Conservation (phyloP, 441 rosid genomes). For the Bruguiera hainesii region DNA sequence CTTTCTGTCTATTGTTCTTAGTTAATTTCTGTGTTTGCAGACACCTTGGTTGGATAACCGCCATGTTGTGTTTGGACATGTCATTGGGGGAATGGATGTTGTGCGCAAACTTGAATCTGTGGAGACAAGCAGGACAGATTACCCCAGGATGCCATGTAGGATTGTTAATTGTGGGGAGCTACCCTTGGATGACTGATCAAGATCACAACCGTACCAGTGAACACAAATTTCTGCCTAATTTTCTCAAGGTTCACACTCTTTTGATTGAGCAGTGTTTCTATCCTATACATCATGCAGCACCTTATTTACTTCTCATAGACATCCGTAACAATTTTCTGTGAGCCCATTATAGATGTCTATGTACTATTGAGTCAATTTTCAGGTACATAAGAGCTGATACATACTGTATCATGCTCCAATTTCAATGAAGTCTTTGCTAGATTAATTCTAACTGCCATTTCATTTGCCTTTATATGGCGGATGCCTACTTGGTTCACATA, state of each 20-base stretch:
- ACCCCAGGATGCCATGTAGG: constrained; percentile 67
- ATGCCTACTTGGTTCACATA: too few relatives aligned
- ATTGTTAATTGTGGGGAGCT: constrained; percentile 84
- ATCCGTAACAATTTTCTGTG: constrained; percentile 3
- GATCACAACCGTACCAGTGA: not conserved
- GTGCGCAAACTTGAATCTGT: constrained; percentile 77
- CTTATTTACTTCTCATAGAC: constrained; percentile 10
- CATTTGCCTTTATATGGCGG: not conserved
- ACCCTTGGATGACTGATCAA: constrained; percentile 53
- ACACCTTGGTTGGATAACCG: constrained; percentile 91
- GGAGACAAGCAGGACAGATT: constrained; percentile 90
- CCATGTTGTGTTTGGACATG: constrained; percentile 93
- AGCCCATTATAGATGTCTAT: constrained; percentile 8
- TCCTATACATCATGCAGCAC: not conserved
- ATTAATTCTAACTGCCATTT: not conserved
- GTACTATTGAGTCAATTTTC: not conserved
- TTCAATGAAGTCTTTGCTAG: not conserved
- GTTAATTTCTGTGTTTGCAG: constrained; percentile 34
- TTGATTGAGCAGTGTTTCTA: constrained; percentile 11
- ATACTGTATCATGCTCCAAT: too few relatives aligned
- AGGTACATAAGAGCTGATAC: not conserved
- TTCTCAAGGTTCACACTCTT: constrained; percentile 8
- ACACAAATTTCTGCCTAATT: not conserved
- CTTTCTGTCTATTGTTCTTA: not conserved
- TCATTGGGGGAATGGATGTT: constrained; percentile 82